These are phyloP conservation scores for Neonectria magnoliae DNA, from an alignment of 2,329 filamentous ascomycete genomes.

Conservation along the genomic window DNA sequence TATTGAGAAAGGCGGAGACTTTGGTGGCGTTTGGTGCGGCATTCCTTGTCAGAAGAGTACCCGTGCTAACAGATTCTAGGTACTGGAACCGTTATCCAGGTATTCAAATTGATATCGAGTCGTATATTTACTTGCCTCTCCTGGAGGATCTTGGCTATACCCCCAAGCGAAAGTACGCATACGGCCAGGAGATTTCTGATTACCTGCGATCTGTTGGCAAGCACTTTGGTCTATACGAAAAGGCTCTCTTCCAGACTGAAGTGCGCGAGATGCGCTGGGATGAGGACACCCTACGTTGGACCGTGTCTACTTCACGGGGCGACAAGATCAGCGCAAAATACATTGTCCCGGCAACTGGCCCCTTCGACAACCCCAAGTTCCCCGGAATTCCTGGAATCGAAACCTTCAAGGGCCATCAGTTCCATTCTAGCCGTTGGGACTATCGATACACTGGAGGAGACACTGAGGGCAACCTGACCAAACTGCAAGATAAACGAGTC, in stretches of 20 bases:
- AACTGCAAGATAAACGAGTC: conserved; percentile 5
- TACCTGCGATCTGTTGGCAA: conserved; percentile 2
- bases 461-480: not conserved
- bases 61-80: conserved; percentile 6
- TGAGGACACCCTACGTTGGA: conserved; percentile 4
- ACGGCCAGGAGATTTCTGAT: conserved; percentile 3
- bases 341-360: conserved; percentile 4
- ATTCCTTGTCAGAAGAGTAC: not conserved
- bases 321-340: conserved; percentile 4
- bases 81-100: conserved; percentile 24
- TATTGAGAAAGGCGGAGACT: not conserved
- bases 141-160: conserved; percentile 11
- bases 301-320: not conserved
- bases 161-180: conserved; percentile 3
- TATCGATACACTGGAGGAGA: conserved; percentile 7
- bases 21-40: not conserved
- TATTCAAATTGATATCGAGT: conserved; percentile 19
- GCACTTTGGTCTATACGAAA: conserved; percentile 3
- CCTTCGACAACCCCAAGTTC: conserved; percentile 2
- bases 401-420: conserved; percentile 2
- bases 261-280: conserved; percentile 5
- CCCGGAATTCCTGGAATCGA: conserved; percentile 7
- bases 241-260: conserved; percentile 10
- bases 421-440: conserved; percentile 12
- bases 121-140: conserved; percentile 20